These are phyloP conservation scores for Polytrichum commune DNA, from an alignment of 225 moss, liverwort and hornwort genomes.

Conservation along the genomic window DNA sequence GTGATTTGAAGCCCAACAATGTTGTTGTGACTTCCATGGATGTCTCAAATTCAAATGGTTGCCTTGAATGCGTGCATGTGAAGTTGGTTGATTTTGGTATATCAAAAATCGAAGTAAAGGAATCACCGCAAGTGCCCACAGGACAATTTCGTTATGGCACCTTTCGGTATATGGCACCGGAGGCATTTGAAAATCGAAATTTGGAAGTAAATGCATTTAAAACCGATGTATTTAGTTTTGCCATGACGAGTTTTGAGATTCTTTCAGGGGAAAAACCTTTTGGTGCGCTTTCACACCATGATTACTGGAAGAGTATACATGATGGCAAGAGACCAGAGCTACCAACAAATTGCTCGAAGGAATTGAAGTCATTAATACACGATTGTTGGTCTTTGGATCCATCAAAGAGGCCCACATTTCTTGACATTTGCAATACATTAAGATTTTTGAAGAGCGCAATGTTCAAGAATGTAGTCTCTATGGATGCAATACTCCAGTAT, in stretches of 20 bases:
- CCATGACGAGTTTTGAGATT: not conserved
- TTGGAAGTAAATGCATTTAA: not conserved
- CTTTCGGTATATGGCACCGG: slow-evolving; percentile 1
- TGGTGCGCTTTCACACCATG: not conserved
- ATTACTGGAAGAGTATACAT: not conserved
- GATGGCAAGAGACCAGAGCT: not conserved
- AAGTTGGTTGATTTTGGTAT: slow-evolving; percentile 4
- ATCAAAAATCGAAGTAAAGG: not conserved
- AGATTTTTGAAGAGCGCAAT: not conserved
- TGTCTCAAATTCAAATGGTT: not conserved
- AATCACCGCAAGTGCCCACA: not conserved
- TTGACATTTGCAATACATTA: not conserved
- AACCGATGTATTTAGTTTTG: not conserved
- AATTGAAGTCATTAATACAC: not conserved
- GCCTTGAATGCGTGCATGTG: not conserved
- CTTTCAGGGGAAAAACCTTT: not conserved
- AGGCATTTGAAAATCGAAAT: not conserved
- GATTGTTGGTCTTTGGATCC: slow-evolving; percentile 5
- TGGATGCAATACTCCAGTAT: not conserved
- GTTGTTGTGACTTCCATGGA: not conserved
- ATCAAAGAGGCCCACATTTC: slow-evolving; percentile 2
- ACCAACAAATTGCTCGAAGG: not conserved
- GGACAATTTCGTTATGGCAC: not conserved
- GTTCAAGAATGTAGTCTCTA: not conserved
- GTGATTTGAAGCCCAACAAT: slow-evolving; percentile 7